phyloP scores from a whole-genome alignment of 495 filamentous ascomycete species.

The Halenospora varia region DNA sequence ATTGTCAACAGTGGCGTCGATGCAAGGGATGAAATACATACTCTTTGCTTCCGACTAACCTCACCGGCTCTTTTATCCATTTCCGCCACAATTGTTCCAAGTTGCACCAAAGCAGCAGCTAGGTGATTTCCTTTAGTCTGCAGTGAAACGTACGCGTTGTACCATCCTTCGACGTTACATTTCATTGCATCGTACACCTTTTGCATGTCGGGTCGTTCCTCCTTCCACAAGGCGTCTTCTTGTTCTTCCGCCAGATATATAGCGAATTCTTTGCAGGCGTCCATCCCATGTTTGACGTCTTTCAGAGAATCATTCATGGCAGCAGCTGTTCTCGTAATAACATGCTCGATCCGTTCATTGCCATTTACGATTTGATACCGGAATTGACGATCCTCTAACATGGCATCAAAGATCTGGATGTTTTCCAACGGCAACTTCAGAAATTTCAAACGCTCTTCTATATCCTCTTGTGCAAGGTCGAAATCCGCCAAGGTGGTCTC shows the following conservation, averaged over 20 bases:
- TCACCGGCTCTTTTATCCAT: constrained; percentile 73
- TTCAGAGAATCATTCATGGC: constrained; percentile 70
- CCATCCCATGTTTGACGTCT: constrained; percentile 74
- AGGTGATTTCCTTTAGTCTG: constrained; percentile 61
- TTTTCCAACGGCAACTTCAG: constrained; percentile 83
- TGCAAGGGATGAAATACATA: constrained; percentile 25
- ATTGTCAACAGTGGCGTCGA: constrained; percentile 5
- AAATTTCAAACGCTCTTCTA: constrained; percentile 68
- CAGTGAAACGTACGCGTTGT: constrained; percentile 64
- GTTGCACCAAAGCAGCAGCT: constrained; percentile 55
- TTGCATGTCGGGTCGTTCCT: constrained; percentile 44
- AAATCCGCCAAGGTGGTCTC: constrained; percentile 84
- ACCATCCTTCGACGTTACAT: constrained; percentile 84
- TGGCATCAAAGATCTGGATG: constrained; percentile 76
- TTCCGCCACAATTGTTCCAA: constrained; percentile 65
- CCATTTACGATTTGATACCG: constrained; percentile 76
- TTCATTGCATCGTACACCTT: constrained; percentile 78
- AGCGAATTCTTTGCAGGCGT: constrained; percentile 71
- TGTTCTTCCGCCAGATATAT: constrained; percentile 65
- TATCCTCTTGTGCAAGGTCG: constrained; percentile 69
- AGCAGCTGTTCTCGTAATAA: constrained; percentile 69
- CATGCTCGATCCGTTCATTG: constrained; percentile 88
- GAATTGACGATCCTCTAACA: constrained; percentile 82
- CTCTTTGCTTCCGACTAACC: constrained; percentile 61
- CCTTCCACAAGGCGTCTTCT: constrained; percentile 49